A percentile compares a stretch with the other conserved stretches of the same genome.
These are phyloP conservation scores for Penicillium odoratum DNA, from an alignment of 495 filamentous ascomycete genomes.

Conservation along the genomic window DNA sequence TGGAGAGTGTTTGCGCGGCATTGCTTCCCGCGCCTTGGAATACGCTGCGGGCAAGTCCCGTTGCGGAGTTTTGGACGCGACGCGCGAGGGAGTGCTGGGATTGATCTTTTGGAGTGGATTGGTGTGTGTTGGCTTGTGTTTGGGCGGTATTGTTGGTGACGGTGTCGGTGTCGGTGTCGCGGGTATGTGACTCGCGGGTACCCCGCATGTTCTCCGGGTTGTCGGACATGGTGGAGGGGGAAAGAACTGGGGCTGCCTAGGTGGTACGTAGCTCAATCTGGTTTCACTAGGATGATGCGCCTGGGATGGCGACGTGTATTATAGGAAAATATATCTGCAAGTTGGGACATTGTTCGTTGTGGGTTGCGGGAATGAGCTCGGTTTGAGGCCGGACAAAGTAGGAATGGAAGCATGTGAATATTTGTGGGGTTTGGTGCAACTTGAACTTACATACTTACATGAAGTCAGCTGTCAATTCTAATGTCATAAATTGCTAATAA, in stretches of 20 bases:
- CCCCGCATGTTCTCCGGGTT: constrained; percentile 28
- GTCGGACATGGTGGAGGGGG: constrained; percentile 3
- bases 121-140: neutral
- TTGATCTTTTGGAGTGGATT: constrained; percentile 5
- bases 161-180: constrained; percentile 6
- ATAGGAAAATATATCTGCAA: neutral
- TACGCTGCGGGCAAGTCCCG: constrained; percentile 35
- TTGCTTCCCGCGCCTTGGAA: constrained; percentile 25
- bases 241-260: neutral
- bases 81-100: constrained; percentile 29
- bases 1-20: constrained; percentile 30
- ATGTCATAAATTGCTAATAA: too few species aligned
- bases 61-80: constrained; percentile 43
- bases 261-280: neutral
- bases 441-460: neutral
- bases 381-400: constrained; percentile 19
- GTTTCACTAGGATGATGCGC: neutral
- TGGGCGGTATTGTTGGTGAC: neutral
- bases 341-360: neutral
- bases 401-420: constrained; percentile 28
- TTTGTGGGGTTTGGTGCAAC: neutral
- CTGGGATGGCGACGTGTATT: neutral
- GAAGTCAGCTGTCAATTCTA: too few species aligned
- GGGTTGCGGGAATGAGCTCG: constrained; percentile 5
- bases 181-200: constrained; percentile 10